Conservation (phyloP, 1,139 yeast genomes). For the Geotrichum klebahnii region DNA sequence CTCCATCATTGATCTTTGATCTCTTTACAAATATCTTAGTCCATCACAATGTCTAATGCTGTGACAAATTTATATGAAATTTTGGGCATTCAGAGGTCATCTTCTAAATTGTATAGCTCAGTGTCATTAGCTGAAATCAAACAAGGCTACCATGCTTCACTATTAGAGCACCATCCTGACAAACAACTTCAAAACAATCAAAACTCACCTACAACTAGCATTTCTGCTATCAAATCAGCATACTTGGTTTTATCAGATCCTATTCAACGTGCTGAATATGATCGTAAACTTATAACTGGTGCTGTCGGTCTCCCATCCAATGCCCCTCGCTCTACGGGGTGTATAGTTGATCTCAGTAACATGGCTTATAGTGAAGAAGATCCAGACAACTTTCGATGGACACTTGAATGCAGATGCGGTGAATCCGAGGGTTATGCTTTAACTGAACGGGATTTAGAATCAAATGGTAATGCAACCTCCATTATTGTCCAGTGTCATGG, state of each 20-base stretch:
- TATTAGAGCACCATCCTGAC: conserved; percentile 75
- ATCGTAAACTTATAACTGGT: conserved; percentile 44
- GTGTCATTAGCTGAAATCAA: conserved; percentile 48
- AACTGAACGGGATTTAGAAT: conserved; percentile 57
- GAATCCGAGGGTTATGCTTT: conserved; percentile 52
- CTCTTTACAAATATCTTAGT: neutral
- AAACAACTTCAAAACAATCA: conserved; percentile 40
- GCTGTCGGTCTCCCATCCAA: conserved; percentile 46
- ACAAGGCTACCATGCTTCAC: conserved; percentile 54
- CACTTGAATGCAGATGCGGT: conserved; percentile 65
- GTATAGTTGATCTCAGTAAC: conserved; percentile 59
- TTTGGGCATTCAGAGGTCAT: conserved; percentile 43
- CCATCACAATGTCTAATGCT: neutral
- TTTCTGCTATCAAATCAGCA: conserved; percentile 51
- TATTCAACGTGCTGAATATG: conserved; percentile 46
- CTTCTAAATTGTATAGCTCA: conserved; percentile 26
- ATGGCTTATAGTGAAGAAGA: conserved; percentile 34
- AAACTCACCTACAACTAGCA: conserved; percentile 2
- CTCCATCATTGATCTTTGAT: neutral
- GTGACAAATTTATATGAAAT: conserved; percentile 49
- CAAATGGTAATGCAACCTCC: conserved; percentile 53
- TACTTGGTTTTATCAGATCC: conserved; percentile 50
- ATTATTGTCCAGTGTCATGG: conserved; percentile 72
- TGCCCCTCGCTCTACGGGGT: conserved; percentile 48
- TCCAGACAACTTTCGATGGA: conserved; percentile 42